Conservation (phyloP, 306 rosid species). For the Corylus avellana region DNA sequence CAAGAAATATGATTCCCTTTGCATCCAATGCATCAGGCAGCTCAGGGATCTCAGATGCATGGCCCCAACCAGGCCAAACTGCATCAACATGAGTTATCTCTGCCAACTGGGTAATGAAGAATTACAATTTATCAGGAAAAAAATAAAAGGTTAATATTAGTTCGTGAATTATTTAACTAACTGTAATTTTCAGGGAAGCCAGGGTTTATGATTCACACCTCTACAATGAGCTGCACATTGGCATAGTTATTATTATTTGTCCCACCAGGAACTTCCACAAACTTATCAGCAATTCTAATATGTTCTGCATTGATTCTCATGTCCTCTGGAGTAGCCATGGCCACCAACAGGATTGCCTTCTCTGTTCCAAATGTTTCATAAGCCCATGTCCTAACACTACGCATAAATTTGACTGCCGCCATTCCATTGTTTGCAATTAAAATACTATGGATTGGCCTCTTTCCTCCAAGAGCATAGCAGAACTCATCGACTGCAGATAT, state of each 20-base stretch:
- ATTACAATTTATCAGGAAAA: constrained; percentile 18
- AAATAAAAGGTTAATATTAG: constrained; percentile 11
- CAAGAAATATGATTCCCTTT: constrained; percentile 91
- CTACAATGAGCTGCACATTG: constrained; percentile 94
- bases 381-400: constrained; percentile 96
- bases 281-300: constrained; percentile 98
- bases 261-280: constrained; percentile 99
- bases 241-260: constrained; percentile 99
- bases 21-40: constrained; percentile 93
- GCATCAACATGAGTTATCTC: constrained; percentile 98
- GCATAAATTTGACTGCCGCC: constrained; percentile 99
- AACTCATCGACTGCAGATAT: constrained; percentile 72
- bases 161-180: constrained; percentile 14
- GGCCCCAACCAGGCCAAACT: constrained; percentile 99
- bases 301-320: constrained; percentile 99
- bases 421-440: constrained; percentile 97
- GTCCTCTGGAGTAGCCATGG: constrained; percentile 99
- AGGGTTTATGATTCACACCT: constrained; percentile 56
- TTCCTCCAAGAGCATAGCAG: constrained; percentile 88
- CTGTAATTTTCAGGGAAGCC: not conserved
- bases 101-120: constrained; percentile 63
- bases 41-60: constrained; percentile 98
- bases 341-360: constrained; percentile 93
- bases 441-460: constrained; percentile 92
- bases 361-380: constrained; percentile 94